phyloP scores from a whole-genome alignment of 805 yeast species.

The Candida berthetii region DNA sequence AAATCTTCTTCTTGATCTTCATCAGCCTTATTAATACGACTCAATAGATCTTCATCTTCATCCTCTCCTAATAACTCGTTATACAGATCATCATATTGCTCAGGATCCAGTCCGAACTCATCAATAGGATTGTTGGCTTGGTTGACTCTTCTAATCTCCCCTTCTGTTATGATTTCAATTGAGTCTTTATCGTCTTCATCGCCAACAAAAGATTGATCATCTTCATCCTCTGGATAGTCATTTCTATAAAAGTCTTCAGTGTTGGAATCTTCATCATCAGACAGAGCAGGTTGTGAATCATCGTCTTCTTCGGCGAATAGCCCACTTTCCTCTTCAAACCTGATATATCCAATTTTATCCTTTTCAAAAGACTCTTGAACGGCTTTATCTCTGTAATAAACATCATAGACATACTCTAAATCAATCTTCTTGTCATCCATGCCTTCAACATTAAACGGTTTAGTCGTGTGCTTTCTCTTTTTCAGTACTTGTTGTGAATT shows the following conservation, averaged over 20 bases:
- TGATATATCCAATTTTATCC: slow-evolving; percentile 30
- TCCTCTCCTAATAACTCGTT: slow-evolving; percentile 80
- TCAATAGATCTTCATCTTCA: slow-evolving; percentile 30
- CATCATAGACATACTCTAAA: slow-evolving; percentile 88
- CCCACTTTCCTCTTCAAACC: slow-evolving; percentile 32
- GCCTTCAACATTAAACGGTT: slow-evolving; percentile 7
- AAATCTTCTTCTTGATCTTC: slow-evolving; percentile 22
- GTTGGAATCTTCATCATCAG: slow-evolving; percentile 81
- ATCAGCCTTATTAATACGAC: slow-evolving; percentile 25
- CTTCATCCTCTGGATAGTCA: slow-evolving; percentile 94
- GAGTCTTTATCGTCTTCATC: slow-evolving; percentile 9
- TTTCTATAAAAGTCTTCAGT: slow-evolving; percentile 90
- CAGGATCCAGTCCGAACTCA: background rate
- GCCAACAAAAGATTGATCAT: slow-evolving; percentile 34
- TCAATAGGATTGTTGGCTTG: background rate
- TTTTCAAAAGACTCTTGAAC: slow-evolving; percentile 43
- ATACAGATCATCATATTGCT: slow-evolving; percentile 28
- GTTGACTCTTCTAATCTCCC: slow-evolving; percentile 2
- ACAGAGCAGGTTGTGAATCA: slow-evolving; percentile 32
- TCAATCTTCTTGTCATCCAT: slow-evolving; percentile 14
- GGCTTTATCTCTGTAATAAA: slow-evolving; percentile 63
- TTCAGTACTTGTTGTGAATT: slow-evolving; percentile 7
- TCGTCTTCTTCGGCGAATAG: slow-evolving; percentile 27
- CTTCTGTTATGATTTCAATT: slow-evolving; percentile 11
- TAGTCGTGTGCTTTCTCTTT: slow-evolving; percentile 18